Evolutionary conservation across 306 rosid species (phyloP), one percentile per base, ranked within the genome.

Genomic region (Vicia faba): DNA sequence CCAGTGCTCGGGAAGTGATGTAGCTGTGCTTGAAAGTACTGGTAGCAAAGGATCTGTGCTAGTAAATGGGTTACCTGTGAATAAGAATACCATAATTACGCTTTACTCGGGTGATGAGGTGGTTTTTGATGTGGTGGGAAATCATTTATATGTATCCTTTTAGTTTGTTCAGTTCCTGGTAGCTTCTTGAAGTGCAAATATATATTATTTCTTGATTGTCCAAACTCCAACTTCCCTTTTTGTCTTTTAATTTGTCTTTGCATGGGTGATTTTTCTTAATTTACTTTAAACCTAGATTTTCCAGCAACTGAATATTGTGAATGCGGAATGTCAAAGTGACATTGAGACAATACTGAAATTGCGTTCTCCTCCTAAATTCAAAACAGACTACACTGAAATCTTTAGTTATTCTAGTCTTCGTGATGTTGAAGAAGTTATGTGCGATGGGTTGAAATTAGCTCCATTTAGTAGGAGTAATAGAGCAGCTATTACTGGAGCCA

Each of bases 81-180:
- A 88, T 86, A 89, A 72, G 84, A 86, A 72, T 72, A 31, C 81
- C 72, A 84, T 71, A 77, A 64, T 88, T 18, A 63, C 67, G 64
- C 95, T 93, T 60, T 81, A 73, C 74, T 86, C 98, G 2, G 98
- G 98, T 43, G 98, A 93, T 51, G 98, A 93, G 79, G 86, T 93
- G 79, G 76, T 70, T 41, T 86, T 93, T 59, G 92, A 91, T 70
- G 50, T 74, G 69, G 29, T 73, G 55, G 91, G 90, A 50, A 82
- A 73, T 82, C 84, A 86, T 75, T 84, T 87, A 46, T 93, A 93
- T 70, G 99, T 93, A 93, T 93, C 99, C 97, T 89, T 80, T 61
- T 51, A 13, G 9, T 14, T 25, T 39, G 58, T 61, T 64, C 54
- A 64, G 20, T 68, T 70, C 10, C 14, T 44, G 53, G 10, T 28